Percentiles rank a stretch among this genome's conserved stretches.
Evolutionary conservation across 495 filamentous ascomycete genomes (phyloP).

Genomic region (Penicillium odoratum): DNA sequence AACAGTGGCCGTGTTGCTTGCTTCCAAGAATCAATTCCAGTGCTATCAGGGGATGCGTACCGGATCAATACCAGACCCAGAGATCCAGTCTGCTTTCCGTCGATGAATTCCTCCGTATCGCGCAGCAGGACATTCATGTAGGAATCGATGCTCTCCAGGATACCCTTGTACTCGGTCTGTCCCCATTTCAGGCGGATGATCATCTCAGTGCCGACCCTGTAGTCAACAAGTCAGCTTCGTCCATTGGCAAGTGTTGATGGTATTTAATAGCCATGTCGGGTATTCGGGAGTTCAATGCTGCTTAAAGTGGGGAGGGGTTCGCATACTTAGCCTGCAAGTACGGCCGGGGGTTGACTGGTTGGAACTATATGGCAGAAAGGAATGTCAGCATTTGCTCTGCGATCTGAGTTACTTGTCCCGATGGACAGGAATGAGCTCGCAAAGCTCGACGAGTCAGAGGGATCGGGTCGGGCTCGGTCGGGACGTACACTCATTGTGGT

Average conservation of each 20-base stretch:
- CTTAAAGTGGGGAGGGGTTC: slow-evolving; percentile 3
- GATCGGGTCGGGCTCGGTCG: slow-evolving; percentile 2
- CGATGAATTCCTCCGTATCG: slow-evolving; percentile 86
- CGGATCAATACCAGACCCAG: slow-evolving; percentile 91
- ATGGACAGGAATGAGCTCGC: background rate
- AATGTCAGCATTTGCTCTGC: slow-evolving; percentile 17
- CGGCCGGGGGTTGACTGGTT: slow-evolving; percentile 87
- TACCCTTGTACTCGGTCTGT: slow-evolving; percentile 93
- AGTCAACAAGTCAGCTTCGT: slow-evolving; percentile 5
- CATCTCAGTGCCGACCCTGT: slow-evolving; percentile 83
- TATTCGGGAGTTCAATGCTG: background rate
- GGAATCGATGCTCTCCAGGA: slow-evolving; percentile 86
- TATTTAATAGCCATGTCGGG: background rate
- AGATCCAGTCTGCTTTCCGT: slow-evolving; percentile 78
- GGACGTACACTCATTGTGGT: slow-evolving; percentile 44
- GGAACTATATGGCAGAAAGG: slow-evolving; percentile 52
- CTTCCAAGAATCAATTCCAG: background rate
- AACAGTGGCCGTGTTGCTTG: background rate
- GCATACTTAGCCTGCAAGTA: slow-evolving; percentile 83
- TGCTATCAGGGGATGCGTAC: slow-evolving; percentile 43
- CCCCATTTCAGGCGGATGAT: slow-evolving; percentile 96
- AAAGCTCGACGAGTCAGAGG: slow-evolving; percentile 15
- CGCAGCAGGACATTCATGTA: slow-evolving; percentile 98
- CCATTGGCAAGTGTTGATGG: background rate
- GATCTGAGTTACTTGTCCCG: background rate